phyloP scores from a whole-genome alignment of 108 stramenopile species.

The Skeletonema tropicum region DNA sequence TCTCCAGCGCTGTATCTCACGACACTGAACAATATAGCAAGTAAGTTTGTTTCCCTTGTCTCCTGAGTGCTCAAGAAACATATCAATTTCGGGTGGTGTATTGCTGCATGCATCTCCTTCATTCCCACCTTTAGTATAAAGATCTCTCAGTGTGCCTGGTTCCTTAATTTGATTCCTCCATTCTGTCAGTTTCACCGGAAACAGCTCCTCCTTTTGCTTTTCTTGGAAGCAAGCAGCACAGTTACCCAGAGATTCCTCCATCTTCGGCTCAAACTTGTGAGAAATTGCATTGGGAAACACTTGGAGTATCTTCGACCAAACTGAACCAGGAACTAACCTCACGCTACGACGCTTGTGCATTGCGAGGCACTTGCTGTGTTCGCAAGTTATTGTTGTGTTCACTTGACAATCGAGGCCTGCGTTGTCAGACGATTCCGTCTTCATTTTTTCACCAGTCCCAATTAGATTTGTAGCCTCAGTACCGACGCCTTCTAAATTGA shows the following conservation, averaged over 20 bases:
- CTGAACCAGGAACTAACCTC: conserved; percentile 27
- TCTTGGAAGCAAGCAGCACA: conserved; percentile 39
- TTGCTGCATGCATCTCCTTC: neutral
- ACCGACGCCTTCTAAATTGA: conserved; percentile 9
- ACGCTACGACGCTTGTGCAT: conserved; percentile 40
- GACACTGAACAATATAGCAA: conserved; percentile 21
- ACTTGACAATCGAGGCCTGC: conserved; percentile 2
- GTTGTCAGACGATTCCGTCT: neutral
- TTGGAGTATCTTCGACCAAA: conserved; percentile 57
- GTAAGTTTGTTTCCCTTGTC: conserved; percentile 1
- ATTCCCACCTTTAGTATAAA: neutral
- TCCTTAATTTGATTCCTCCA: conserved; percentile 32
- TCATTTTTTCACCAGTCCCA: neutral
- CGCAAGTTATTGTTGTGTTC: conserved; percentile 21
- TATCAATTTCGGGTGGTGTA: conserved; percentile 12
- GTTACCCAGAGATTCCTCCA: conserved; percentile 33
- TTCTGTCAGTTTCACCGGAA: conserved; percentile 37
- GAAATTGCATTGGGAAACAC: conserved; percentile 65
- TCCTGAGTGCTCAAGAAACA: neutral
- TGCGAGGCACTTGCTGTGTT: conserved; percentile 43
- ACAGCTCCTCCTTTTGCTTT: conserved; percentile 21
- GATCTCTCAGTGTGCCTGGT: conserved; percentile 17
- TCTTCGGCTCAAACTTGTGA: conserved; percentile 19
- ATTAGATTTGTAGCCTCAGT: neutral
- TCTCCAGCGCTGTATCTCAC: conserved; percentile 36